phyloP scores from a whole-genome alignment of 805 yeast species.

The Maudiozyma saulgeensis region DNA sequence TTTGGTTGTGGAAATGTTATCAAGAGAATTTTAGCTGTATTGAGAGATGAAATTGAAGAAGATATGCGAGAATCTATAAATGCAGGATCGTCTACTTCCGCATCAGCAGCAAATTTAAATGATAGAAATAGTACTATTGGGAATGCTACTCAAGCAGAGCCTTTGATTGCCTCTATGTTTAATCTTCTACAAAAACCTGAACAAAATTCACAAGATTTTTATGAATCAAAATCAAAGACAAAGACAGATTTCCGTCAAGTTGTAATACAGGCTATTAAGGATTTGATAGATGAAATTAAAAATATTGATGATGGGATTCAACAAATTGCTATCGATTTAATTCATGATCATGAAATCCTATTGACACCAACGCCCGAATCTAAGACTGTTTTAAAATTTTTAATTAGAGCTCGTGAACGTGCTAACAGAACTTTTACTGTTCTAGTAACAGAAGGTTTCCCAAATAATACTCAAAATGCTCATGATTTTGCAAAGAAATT shows the following conservation, averaged over 20 bases:
- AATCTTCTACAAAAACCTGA: slow-evolving; percentile 56
- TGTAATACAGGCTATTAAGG: slow-evolving; percentile 86
- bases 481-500: slow-evolving; percentile 71
- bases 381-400: slow-evolving; percentile 76
- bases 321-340: slow-evolving; percentile 81
- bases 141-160: slow-evolving; percentile 26
- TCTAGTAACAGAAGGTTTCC: slow-evolving; percentile 82
- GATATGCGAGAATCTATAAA: slow-evolving; percentile 25
- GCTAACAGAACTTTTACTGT: slow-evolving; percentile 84
- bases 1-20: slow-evolving; percentile 85
- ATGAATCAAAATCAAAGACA: slow-evolving; percentile 10
- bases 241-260: slow-evolving; percentile 66
- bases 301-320: slow-evolving; percentile 87
- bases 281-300: slow-evolving; percentile 81
- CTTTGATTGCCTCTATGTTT: slow-evolving; percentile 79
- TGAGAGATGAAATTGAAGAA: slow-evolving; percentile 76
- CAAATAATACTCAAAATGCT: slow-evolving; percentile 72
- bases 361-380: slow-evolving; percentile 92
- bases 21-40: slow-evolving; percentile 75
- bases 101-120: background rate
- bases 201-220: slow-evolving; percentile 11
- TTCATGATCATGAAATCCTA: slow-evolving; percentile 81
- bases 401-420: slow-evolving; percentile 67
- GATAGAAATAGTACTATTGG: slow-evolving; percentile 4
- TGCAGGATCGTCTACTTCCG: background rate